Conservation (phyloP, 1,284 basidiomycete species). For the Malassezia pachydermatis region DNA sequence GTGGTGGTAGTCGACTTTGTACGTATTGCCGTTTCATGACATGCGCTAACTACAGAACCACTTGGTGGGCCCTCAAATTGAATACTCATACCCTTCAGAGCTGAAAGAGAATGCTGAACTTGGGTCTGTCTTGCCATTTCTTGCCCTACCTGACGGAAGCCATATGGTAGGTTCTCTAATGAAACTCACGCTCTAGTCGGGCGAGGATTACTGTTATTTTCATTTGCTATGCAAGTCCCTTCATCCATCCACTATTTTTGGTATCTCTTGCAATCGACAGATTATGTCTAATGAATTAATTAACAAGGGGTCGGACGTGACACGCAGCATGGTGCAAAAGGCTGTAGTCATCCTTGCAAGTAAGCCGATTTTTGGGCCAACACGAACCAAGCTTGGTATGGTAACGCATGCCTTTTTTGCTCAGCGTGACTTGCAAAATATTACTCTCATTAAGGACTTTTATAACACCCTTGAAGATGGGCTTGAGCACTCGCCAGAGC, state of each 20-base stretch:
- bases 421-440: slow-evolving; percentile 41
- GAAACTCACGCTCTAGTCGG: slow-evolving; percentile 54
- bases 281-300: slow-evolving; percentile 72
- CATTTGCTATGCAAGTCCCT: slow-evolving; percentile 55
- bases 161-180: slow-evolving; percentile 63
- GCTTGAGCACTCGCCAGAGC: slow-evolving; percentile 25
- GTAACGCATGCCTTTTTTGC: slow-evolving; percentile 58
- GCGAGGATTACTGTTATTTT: slow-evolving; percentile 96
- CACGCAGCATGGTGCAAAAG: slow-evolving; percentile 91
- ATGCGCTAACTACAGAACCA: slow-evolving; percentile 25
- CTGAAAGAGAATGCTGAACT: slow-evolving; percentile 40
- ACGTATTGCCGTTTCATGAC: not conserved
- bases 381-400: slow-evolving; percentile 83
- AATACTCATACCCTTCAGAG: slow-evolving; percentile 34
- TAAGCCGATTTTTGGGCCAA: slow-evolving; percentile 46
- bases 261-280: slow-evolving; percentile 67
- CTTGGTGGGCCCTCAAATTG: slow-evolving; percentile 43
- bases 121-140: slow-evolving; percentile 64
- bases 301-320: slow-evolving; percentile 74
- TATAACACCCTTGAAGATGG: slow-evolving; percentile 43
- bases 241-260: slow-evolving; percentile 26
- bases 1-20: slow-evolving; percentile 45
- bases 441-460: slow-evolving; percentile 45
- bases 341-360: slow-evolving; percentile 85
- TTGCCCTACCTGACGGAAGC: slow-evolving; percentile 94